phyloP scores from a whole-genome alignment of 2,329 filamentous ascomycete genomes.

The Xylaria sp. region DNA sequence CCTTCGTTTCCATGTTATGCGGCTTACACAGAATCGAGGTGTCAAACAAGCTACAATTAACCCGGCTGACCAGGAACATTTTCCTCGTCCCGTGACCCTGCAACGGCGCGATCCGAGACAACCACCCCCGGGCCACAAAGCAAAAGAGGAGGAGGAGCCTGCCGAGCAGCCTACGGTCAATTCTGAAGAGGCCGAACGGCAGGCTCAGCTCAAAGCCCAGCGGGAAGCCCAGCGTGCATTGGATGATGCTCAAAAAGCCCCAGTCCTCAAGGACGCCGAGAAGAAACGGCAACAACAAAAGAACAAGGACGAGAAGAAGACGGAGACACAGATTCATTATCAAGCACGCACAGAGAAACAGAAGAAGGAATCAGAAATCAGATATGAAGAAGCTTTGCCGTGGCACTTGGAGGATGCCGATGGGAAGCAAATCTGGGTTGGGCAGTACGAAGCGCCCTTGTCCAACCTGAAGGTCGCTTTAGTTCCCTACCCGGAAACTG shows the following conservation, averaged over 20 bases:
- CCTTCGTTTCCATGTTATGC: conserved; percentile 87
- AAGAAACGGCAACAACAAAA: conserved; percentile 55
- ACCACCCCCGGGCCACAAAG: conserved; percentile 69
- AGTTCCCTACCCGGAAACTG: conserved; percentile 67
- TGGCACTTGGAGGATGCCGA: conserved; percentile 98
- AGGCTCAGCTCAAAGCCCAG: conserved; percentile 78
- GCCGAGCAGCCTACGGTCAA: conserved; percentile 58
- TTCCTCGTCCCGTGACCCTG: conserved; percentile 86
- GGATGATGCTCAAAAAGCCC: conserved; percentile 92
- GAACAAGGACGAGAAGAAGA: conserved; percentile 80
- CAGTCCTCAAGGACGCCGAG: conserved; percentile 70
- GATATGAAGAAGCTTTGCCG: conserved; percentile 94
- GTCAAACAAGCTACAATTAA: conserved; percentile 71
- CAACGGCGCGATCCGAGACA: conserved; percentile 88
- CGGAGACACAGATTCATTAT: conserved; percentile 82
- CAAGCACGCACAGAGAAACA: conserved; percentile 82
- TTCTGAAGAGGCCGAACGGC: conserved; percentile 68
- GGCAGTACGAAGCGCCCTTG: conserved; percentile 87
- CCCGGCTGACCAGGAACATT: conserved; percentile 76
- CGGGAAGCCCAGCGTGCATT: conserved; percentile 86
- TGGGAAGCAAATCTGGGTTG: conserved; percentile 93
- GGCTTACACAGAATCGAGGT: conserved; percentile 67
- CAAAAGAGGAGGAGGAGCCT: conserved; percentile 68
- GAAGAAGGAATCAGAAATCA: conserved; percentile 76
- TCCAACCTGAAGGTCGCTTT: conserved; percentile 87